Base-by-base conservation (phyloP, 2,329 filamentous ascomycete genomes). In the Colletotrichum spaethianum region DNA sequence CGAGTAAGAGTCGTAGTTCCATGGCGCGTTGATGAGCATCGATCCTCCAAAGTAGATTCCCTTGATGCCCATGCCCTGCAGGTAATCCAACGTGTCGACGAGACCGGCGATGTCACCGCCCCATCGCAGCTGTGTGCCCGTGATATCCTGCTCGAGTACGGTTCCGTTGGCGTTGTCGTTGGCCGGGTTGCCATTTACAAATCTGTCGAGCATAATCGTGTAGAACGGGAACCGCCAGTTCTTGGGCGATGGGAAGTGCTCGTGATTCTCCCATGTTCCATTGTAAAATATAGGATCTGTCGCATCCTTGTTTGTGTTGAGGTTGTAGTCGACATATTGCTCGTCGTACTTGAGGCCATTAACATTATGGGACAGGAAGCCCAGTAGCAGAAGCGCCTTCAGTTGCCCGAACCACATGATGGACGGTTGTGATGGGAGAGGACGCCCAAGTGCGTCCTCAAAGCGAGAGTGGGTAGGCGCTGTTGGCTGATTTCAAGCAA, bases 221-320 rank as follows among this genome's bases (percentile, higher is more conserved):
- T 93, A 93, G 76, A 92, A 89, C 0, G 91, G 91, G 73, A 92
- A 87, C 33, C 91, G 85, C 91, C 91, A 93, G 76, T 90, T 92
- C 0, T 82, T 78, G 0, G 91, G 90, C 28, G 90, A 92, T 0
- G 83, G 80, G 38, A 81, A 78, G 75, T 88, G 91, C 1, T 78
- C 78, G 76, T 90, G 87, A 72, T 85, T 80, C 28, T 80, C 81
- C 88, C 89, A 88, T 81, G 84, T 80, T 72, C 89, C 86, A 77
- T 81, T 86, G 78, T 92, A 93, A 48, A 92, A 84, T 38, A 89
- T 80, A 1, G 90, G 89, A 69, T 86, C 79, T 11, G 78, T 84
- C 18, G 90, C 89, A 52, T 83, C 81, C 75, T 86, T 76, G 77
- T 92, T 92, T 74, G 84, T 82, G 78, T 92, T 92, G 74, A 92